Evolutionary conservation across 257 asterid genomes (phyloP).

Genomic region (Schizonepeta tenuifolia): DNA sequence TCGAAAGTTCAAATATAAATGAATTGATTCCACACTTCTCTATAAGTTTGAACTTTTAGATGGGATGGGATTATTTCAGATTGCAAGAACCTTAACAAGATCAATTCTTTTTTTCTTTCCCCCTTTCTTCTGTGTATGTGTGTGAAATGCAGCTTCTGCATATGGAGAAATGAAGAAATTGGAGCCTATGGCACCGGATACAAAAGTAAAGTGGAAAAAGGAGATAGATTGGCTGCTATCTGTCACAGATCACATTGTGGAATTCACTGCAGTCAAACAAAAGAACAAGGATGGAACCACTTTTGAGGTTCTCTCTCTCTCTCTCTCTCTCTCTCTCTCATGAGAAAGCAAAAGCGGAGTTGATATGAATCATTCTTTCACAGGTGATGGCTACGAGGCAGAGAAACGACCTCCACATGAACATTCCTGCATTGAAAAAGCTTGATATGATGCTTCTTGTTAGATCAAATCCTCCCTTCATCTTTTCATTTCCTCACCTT

Average conservation of each 20-base stretch:
- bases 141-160: slow-evolving; percentile 56
- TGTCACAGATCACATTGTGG: slow-evolving; percentile 63
- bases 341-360: neutral
- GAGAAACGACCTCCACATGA: slow-evolving; percentile 61
- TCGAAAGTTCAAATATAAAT: no score
- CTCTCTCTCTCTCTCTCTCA: slow-evolving; percentile 22
- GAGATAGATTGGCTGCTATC: slow-evolving; percentile 77
- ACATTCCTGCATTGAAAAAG: slow-evolving; percentile 63
- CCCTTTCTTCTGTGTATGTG: neutral
- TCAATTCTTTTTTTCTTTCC: neutral
- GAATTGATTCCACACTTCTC: no score
- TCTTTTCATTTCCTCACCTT: neutral
- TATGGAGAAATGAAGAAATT: slow-evolving; percentile 64
- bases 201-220: slow-evolving; percentile 69
- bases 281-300: slow-evolving; percentile 60
- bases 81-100: no score
- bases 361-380: neutral
- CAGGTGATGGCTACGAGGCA: slow-evolving; percentile 68
- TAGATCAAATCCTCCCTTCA: slow-evolving; percentile 29
- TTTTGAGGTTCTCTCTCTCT: slow-evolving; percentile 55
- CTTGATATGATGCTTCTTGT: slow-evolving; percentile 66
- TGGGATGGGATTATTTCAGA: no score
- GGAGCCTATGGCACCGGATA: slow-evolving; percentile 65
- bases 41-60: no score
- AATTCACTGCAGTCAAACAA: slow-evolving; percentile 56